These are phyloP conservation scores for Nicotiana tabacum DNA, from an alignment of 257 asterid species.

Conservation along the genomic window DNA sequence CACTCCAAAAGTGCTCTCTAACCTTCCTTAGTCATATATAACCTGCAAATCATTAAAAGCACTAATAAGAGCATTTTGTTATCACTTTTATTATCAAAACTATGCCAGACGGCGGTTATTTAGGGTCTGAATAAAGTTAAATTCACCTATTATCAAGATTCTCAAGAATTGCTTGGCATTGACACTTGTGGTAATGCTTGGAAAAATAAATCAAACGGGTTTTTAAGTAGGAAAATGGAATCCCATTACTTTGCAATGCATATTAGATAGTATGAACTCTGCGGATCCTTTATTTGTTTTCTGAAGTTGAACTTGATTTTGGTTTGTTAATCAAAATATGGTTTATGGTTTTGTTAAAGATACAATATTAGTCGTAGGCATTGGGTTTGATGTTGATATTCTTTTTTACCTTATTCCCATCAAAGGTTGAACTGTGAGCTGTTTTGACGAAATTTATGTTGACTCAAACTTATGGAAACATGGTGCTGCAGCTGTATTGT, in stretches of 20 bases:
- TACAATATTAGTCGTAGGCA: no score
- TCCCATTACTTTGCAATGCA: not conserved
- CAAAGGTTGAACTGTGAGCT: not conserved
- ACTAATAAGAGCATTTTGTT: no score
- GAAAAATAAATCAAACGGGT: not conserved
- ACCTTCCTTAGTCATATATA: no score
- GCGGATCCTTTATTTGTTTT: not conserved
- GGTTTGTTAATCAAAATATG: not conserved
- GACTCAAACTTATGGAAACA: not conserved
- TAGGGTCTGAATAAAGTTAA: no score
- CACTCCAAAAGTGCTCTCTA: no score
- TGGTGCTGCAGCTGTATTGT: not conserved
- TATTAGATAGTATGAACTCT: no score
- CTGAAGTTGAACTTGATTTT: not conserved
- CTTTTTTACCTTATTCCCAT: not conserved
- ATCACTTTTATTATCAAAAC: no score
- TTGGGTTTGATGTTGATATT: no score
- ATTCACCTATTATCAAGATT: no score
- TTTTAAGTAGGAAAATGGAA: not conserved
- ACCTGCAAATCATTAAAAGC: no score
- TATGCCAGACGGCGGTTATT: no score
- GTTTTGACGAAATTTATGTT: not conserved
- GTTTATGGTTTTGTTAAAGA: no score
- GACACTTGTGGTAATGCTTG: not conserved
- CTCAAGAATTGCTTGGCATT: not conserved